A percentile compares a stretch with the other conserved stretches of the same genome.
These are phyloP conservation scores for Nepenthes alata DNA, from an alignment of 179 eudicot genomes.

Conservation along the genomic window DNA sequence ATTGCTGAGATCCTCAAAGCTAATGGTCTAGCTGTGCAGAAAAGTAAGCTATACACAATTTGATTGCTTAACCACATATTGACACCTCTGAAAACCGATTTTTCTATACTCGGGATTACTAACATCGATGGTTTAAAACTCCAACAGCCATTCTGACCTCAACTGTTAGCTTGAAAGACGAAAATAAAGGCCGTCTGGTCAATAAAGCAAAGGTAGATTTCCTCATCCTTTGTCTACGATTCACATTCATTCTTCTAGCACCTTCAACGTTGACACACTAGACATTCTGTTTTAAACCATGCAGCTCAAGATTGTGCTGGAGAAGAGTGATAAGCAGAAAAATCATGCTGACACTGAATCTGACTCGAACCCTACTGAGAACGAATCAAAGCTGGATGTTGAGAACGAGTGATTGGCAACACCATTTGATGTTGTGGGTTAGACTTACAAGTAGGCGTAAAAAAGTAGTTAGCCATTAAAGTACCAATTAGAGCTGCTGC, in stretches of 20 bases:
- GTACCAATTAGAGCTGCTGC: not conserved
- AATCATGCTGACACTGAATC: not conserved
- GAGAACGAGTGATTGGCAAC: not conserved
- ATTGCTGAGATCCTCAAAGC: constrained; percentile 70
- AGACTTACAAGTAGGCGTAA: not conserved
- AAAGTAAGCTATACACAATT: constrained; percentile 34
- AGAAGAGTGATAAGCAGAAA: constrained; percentile 22
- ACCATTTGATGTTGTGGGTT: not conserved
- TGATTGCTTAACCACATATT: not conserved
- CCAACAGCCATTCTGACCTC: constrained; percentile 54
- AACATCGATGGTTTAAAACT: not conserved
- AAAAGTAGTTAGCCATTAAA: constrained; percentile 2
- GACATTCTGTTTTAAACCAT: not conserved
- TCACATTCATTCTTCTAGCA: not conserved
- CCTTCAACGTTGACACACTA: not conserved
- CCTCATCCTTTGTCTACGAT: not conserved
- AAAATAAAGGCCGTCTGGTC: constrained; percentile 54
- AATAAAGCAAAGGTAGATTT: constrained; percentile 62
- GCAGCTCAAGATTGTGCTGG: constrained; percentile 36
- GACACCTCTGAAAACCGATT: not conserved
- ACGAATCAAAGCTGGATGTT: not conserved
- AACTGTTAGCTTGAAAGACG: constrained; percentile 64
- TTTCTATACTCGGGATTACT: not conserved
- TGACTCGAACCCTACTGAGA: not conserved
- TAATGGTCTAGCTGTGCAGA: constrained; percentile 75